Percentiles rank a stretch among this genome's conserved stretches.
These are phyloP conservation scores for Ceratobasidium sp. DNA, from an alignment of 1,284 basidiomycete species.

Conservation along the genomic window DNA sequence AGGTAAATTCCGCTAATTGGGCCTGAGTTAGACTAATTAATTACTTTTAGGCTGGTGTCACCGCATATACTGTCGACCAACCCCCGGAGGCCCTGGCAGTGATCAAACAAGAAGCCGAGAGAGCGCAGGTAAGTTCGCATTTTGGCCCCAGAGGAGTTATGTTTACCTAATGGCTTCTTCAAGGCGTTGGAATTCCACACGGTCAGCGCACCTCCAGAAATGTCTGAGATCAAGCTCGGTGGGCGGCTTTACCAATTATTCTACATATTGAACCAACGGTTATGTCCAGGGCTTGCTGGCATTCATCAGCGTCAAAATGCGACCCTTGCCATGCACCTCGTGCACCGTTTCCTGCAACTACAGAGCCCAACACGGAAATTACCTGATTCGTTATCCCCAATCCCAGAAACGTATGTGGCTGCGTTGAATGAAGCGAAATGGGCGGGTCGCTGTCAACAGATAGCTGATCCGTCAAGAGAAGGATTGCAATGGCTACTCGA, in stretches of 20 bases:
- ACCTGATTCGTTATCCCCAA: constrained; percentile 45
- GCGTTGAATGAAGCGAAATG: constrained; percentile 78
- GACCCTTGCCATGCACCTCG: constrained; percentile 79
- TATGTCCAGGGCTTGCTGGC: constrained; percentile 76
- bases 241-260: constrained; percentile 40
- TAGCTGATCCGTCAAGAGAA: constrained; percentile 61
- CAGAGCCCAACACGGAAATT: constrained; percentile 46
- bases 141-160: constrained; percentile 1
- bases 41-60: constrained; percentile 67
- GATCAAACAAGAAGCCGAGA: constrained; percentile 68
- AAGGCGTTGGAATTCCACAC: constrained; percentile 72
- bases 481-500: constrained; percentile 86
- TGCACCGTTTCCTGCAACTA: constrained; percentile 69
- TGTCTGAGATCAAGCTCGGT: constrained; percentile 70
- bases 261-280: too few species aligned
- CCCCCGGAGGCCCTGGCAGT: constrained; percentile 70
- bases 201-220: constrained; percentile 56
- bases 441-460: constrained; percentile 96
- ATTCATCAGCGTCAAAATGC: constrained; percentile 90
- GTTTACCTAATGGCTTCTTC: constrained; percentile 12
- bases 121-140: constrained; percentile 59
- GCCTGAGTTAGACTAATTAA: neutral
- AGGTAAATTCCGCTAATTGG: constrained; percentile 56
- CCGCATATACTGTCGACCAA: constrained; percentile 84
- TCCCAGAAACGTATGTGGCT: constrained; percentile 58